phyloP scores from a whole-genome alignment of 2,329 filamentous ascomycete genomes.

The Emergomyces orientalis region DNA sequence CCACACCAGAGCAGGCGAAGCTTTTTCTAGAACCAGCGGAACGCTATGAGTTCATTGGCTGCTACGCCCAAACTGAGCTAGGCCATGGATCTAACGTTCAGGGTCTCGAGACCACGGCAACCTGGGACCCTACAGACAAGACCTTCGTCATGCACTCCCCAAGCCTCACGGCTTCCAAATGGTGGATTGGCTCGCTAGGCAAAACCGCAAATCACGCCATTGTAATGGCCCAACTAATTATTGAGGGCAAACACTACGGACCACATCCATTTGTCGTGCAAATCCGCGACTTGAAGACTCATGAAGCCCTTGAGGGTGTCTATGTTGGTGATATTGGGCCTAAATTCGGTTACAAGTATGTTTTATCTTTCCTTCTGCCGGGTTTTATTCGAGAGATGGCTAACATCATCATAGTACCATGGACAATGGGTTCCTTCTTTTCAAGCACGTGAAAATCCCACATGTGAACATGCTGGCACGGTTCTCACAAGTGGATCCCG shows the following conservation, averaged over 20 bases:
- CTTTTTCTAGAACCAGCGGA: slow-evolving; percentile 60
- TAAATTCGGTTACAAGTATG: slow-evolving; percentile 62
- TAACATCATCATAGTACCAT: slow-evolving; percentile 45
- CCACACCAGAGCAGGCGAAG: slow-evolving; percentile 63
- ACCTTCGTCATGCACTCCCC: slow-evolving; percentile 68
- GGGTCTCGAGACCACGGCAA: slow-evolving; percentile 62
- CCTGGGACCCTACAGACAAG: slow-evolving; percentile 63
- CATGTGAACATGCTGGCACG: slow-evolving; percentile 63
- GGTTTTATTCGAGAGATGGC: neutral
- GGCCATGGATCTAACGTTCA: slow-evolving; percentile 70
- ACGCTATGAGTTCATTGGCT: slow-evolving; percentile 64
- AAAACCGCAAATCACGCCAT: slow-evolving; percentile 67
- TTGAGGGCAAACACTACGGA: slow-evolving; percentile 58
- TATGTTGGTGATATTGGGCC: slow-evolving; percentile 74
- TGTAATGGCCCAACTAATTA: slow-evolving; percentile 67
- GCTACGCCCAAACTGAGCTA: slow-evolving; percentile 72
- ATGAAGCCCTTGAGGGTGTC: slow-evolving; percentile 58
- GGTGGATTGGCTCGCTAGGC: slow-evolving; percentile 76
- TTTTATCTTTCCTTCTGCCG: neutral
- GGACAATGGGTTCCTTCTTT: slow-evolving; percentile 71
- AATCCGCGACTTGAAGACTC: slow-evolving; percentile 60
- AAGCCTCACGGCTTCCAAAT: slow-evolving; percentile 65
- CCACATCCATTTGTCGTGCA: slow-evolving; percentile 73
- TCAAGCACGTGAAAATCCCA: slow-evolving; percentile 67
- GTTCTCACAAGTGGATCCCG: slow-evolving; percentile 60